Conservation (phyloP, 108 stramenopile species). For the Discostella stelligeroides region DNA sequence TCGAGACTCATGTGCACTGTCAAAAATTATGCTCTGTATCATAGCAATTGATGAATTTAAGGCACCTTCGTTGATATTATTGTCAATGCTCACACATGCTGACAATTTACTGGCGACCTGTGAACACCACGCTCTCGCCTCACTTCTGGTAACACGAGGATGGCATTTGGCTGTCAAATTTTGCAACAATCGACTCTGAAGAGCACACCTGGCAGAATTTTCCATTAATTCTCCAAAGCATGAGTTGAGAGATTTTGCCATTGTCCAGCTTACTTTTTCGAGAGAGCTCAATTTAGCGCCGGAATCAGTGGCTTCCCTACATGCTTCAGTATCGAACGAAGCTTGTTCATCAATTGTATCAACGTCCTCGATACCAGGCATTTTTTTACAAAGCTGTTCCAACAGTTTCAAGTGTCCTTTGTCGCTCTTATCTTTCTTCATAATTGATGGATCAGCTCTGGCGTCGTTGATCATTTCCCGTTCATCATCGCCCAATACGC, state of each 20-base stretch:
- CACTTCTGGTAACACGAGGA: conserved; percentile 10
- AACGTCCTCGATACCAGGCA: conserved; percentile 33
- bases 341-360: too few species aligned
- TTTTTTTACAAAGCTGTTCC: conserved; percentile 9
- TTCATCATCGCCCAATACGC: conserved; percentile 16
- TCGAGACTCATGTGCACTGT: conserved; percentile 9
- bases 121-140: conserved; percentile 29
- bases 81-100: not conserved
- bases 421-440: conserved; percentile 11
- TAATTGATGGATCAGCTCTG: conserved; percentile 20
- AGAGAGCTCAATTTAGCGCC: too few species aligned
- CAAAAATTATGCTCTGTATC: conserved; percentile 21
- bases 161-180: not conserved
- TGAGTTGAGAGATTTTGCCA: conserved; percentile 32
- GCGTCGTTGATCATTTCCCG: conserved; percentile 25
- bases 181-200: conserved; percentile 4
- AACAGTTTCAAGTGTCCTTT: conserved; percentile 15
- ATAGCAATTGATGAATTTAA: conserved; percentile 8
- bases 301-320: too few species aligned
- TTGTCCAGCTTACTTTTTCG: conserved; percentile 27
- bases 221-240: conserved; percentile 29
- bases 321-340: too few species aligned
- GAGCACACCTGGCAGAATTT: conserved; percentile 11
- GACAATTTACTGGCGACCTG: conserved; percentile 23
- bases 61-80: not conserved